Conservation (phyloP, 2,329 filamentous ascomycete genomes). For the Xylaria sp. region DNA sequence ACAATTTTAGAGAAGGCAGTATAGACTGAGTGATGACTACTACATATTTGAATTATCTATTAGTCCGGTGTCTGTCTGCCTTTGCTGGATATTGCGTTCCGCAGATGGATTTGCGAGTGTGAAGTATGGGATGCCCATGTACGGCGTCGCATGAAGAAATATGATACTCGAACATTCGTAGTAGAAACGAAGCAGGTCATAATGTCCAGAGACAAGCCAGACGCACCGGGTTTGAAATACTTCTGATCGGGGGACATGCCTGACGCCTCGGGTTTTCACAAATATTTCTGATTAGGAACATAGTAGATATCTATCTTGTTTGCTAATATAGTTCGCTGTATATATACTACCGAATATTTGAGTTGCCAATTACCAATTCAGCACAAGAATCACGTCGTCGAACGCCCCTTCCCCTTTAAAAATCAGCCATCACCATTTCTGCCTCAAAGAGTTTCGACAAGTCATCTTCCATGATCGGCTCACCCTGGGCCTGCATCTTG, state of each 20-base stretch:
- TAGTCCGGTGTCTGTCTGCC: too few species aligned
- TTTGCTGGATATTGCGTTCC: background rate
- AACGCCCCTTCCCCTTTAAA: background rate
- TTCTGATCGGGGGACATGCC: too few species aligned
- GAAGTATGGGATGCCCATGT: background rate
- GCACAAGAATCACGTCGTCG: background rate
- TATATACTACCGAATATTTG: background rate
- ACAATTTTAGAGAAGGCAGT: background rate
- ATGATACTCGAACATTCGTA: background rate
- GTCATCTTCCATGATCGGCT: constrained; percentile 64
- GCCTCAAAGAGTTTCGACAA: constrained; percentile 41
- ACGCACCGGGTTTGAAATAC: too few species aligned
- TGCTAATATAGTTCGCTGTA: background rate
- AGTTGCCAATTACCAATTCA: background rate
- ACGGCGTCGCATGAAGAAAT: background rate
- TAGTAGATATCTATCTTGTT: background rate
- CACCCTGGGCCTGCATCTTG: constrained; percentile 69
- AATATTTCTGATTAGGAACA: too few species aligned
- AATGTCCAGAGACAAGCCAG: too few species aligned
- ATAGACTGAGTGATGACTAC: background rate
- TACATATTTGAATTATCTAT: background rate
- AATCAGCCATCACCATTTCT: background rate
- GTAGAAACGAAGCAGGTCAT: too few species aligned
- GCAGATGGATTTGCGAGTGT: background rate
- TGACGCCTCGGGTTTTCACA: too few species aligned